These are phyloP conservation scores for Microbotryum silenes-acaulis DNA, from an alignment of 1,284 basidiomycete species.

Conservation along the genomic window DNA sequence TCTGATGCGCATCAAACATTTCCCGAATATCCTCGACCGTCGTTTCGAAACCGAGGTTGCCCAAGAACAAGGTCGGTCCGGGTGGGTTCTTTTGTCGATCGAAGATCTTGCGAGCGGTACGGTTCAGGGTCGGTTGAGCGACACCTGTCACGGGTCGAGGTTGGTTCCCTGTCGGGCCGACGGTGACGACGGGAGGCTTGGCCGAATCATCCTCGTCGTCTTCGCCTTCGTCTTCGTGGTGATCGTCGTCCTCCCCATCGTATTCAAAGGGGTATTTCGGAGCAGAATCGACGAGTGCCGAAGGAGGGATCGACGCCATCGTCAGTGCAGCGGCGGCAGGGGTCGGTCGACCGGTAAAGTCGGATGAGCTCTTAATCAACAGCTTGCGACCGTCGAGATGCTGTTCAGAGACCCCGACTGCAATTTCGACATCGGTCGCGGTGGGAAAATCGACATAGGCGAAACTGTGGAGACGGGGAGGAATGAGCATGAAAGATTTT, in stretches of 20 bases:
- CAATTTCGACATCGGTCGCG: conserved; percentile 61
- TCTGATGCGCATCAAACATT: conserved; percentile 60
- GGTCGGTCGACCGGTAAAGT: conserved; percentile 40
- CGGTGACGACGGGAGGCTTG: conserved; percentile 40
- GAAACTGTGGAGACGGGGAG: conserved; percentile 53
- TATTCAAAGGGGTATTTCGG: conserved; percentile 1
- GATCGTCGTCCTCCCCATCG: conserved; percentile 50
- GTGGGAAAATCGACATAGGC: conserved; percentile 91
- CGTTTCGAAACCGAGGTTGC: conserved; percentile 61
- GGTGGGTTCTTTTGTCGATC: conserved; percentile 72
- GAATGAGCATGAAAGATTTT: not conserved
- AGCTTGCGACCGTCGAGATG: conserved; percentile 76
- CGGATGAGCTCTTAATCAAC: conserved; percentile 72
- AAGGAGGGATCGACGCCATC: conserved; percentile 9
- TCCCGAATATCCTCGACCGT: conserved; percentile 55
- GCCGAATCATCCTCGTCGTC: conserved; percentile 35
- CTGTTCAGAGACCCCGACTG: conserved; percentile 72
- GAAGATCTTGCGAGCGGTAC: conserved; percentile 74
- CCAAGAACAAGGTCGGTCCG: conserved; percentile 74
- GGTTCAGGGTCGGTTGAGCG: conserved; percentile 42
- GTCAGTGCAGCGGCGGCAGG: conserved; percentile 28
- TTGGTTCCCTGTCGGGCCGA: conserved; percentile 41
- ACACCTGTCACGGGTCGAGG: conserved; percentile 23
- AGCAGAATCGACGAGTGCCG: conserved; percentile 1
- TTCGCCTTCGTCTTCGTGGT: conserved; percentile 46